Percentiles rank a stretch among this genome's conserved stretches.
Evolutionary conservation across 768 basidiomycete genomes (phyloP).

Genomic region (button mushroom (Agaricus bisporus)): DNA sequence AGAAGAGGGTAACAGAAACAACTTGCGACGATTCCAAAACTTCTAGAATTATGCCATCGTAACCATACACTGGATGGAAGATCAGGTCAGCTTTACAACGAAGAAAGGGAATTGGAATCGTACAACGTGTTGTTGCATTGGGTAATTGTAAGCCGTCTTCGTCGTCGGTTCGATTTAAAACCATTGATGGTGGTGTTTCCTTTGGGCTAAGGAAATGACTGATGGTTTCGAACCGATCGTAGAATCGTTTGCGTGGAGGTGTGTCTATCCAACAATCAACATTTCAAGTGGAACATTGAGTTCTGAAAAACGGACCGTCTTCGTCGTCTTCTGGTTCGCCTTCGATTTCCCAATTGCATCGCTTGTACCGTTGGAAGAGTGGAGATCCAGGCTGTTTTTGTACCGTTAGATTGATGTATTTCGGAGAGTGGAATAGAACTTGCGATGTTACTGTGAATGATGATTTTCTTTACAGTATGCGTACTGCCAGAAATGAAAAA

Average conservation of each 20-base stretch:
- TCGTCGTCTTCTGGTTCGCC: slow-evolving; percentile 77
- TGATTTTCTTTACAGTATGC: slow-evolving; percentile 77
- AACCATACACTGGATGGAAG: slow-evolving; percentile 53
- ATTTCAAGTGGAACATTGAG: slow-evolving; percentile 7
- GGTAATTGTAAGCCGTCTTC: slow-evolving; percentile 67
- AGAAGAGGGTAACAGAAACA: slow-evolving; percentile 66
- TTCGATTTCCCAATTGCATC: slow-evolving; percentile 88
- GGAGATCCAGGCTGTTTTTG: slow-evolving; percentile 72
- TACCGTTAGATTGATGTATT: neutral
- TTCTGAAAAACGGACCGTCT: slow-evolving; percentile 44
- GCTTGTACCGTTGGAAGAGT: slow-evolving; percentile 85
- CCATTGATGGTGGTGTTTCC: slow-evolving; percentile 76
- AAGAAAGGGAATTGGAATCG: slow-evolving; percentile 21
- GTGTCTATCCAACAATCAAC: slow-evolving; percentile 43
- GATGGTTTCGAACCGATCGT: slow-evolving; percentile 75
- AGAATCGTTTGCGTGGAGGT: slow-evolving; percentile 68
- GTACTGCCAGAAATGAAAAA: slow-evolving; percentile 70
- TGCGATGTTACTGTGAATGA: slow-evolving; percentile 86
- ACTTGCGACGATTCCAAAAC: slow-evolving; percentile 76
- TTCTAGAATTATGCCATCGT: slow-evolving; percentile 77
- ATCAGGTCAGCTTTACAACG: neutral
- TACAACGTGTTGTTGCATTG: slow-evolving; percentile 59
- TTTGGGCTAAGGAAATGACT: slow-evolving; percentile 70
- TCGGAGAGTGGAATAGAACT: slow-evolving; percentile 17
- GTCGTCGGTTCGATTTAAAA: slow-evolving; percentile 72